These are phyloP conservation scores for Metarhizium guizhouense DNA, from an alignment of 2,329 filamentous ascomycete species.

Conservation along the genomic window DNA sequence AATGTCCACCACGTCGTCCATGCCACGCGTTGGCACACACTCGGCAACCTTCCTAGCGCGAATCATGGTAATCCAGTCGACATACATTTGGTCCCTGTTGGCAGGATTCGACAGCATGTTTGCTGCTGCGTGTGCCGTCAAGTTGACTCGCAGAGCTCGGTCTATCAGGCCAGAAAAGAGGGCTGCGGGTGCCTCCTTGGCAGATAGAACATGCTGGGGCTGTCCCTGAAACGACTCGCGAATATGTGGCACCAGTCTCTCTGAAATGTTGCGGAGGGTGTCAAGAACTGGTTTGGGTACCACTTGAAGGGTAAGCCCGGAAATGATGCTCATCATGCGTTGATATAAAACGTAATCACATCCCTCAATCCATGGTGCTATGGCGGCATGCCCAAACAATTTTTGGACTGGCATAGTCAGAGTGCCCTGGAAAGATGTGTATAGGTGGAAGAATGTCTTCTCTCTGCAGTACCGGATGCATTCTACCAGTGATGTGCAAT, in stretches of 20 bases:
- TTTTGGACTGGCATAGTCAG: conserved; percentile 96
- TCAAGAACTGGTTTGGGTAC: conserved; percentile 82
- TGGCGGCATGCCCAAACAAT: conserved; percentile 68
- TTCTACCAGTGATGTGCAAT: conserved; percentile 92
- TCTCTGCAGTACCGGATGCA: conserved; percentile 94
- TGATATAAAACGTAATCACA: conserved; percentile 96
- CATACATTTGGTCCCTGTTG: conserved; percentile 91
- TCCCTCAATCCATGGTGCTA: conserved; percentile 90
- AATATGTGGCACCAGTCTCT: conserved; percentile 72
- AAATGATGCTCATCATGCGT: conserved; percentile 89
- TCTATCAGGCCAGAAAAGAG: conserved; percentile 82
- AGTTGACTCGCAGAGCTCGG: conserved; percentile 82
- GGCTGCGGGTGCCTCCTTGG: conserved; percentile 80
- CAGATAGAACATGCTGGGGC: conserved; percentile 74
- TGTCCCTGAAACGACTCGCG: conserved; percentile 77
- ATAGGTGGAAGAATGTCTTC: conserved; percentile 91
- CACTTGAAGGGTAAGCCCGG: conserved; percentile 81
- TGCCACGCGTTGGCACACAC: conserved; percentile 50
- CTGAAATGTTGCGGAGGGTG: conserved; percentile 78
- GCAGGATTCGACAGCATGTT: conserved; percentile 85
- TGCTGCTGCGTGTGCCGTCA: conserved; percentile 86
- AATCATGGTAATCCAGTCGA: conserved; percentile 71
- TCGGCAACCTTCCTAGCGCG: conserved; percentile 55
- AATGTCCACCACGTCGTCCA: conserved; percentile 57
- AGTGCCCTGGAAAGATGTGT: conserved; percentile 90